Conservation (phyloP, 2,329 filamentous ascomycete genomes). For the Pseudopyrenochaeta lycopersici region DNA sequence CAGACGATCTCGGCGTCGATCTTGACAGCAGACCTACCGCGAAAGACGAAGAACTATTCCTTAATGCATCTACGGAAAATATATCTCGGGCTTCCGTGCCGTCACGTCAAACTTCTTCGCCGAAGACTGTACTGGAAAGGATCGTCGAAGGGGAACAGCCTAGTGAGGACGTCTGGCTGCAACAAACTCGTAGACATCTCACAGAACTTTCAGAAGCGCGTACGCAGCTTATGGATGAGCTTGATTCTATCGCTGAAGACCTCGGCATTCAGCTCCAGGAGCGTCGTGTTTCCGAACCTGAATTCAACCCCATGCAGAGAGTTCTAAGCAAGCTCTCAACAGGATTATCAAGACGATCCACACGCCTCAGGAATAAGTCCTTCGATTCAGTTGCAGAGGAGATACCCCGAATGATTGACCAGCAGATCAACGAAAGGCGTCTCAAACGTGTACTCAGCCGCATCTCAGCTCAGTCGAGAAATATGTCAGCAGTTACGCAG, state of each 20-base stretch:
- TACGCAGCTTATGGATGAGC: conserved; percentile 31
- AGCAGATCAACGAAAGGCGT: conserved; percentile 17
- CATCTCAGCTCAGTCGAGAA: conserved; percentile 19
- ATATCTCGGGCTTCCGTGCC: conserved; percentile 10
- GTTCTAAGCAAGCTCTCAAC: conserved; percentile 18
- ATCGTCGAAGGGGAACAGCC: conserved; percentile 9
- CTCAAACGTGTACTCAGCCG: conserved; percentile 21
- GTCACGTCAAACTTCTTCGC: background rate
- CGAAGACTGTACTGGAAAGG: conserved; percentile 7
- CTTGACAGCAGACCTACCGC: conserved; percentile 30
- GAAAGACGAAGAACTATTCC: conserved; percentile 36
- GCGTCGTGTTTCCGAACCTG: conserved; percentile 2
- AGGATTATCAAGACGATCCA: conserved; percentile 11
- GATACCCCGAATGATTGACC: conserved; percentile 20
- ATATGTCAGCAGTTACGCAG: conserved; percentile 16
- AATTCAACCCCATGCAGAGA: conserved; percentile 14
- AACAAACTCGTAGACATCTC: conserved; percentile 27
- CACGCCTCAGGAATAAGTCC: conserved; percentile 26
- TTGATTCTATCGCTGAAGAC: conserved; percentile 42
- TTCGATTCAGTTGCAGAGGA: conserved; percentile 24
- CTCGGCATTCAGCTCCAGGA: conserved; percentile 32
- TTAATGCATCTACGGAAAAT: conserved; percentile 29
- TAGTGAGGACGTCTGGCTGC: conserved; percentile 27
- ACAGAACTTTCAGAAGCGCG: conserved; percentile 30
- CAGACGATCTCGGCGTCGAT: conserved; percentile 47